Evolutionary conservation across 2,329 filamentous ascomycete genomes (phyloP).

Genomic region (Coniochaeta sp.): DNA sequence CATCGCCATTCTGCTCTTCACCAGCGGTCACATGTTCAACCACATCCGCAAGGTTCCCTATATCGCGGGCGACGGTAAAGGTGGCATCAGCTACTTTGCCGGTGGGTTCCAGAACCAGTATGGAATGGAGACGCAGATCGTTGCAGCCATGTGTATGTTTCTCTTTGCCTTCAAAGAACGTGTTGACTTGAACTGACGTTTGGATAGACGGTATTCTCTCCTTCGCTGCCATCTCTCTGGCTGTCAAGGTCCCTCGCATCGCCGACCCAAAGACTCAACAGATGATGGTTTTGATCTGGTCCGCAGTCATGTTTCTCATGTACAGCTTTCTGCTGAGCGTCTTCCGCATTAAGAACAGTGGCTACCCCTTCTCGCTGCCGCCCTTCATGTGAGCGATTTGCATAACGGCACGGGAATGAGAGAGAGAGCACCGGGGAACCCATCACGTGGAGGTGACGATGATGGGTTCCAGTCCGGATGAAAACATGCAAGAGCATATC

Average conservation of each 20-base stretch:
- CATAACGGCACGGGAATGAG: not conserved
- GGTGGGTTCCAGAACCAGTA: slow-evolving; percentile 89
- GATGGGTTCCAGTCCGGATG: not conserved
- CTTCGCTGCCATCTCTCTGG: slow-evolving; percentile 85
- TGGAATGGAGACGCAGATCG: slow-evolving; percentile 89
- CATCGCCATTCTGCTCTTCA: slow-evolving; percentile 86
- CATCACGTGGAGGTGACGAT: not conserved
- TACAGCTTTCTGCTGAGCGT: slow-evolving; percentile 94
- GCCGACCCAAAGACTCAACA: slow-evolving; percentile 70
- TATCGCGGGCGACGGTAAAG: slow-evolving; percentile 74
- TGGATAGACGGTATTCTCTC: slow-evolving; percentile 59
- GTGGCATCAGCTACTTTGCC: slow-evolving; percentile 85
- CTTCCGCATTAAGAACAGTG: slow-evolving; percentile 90
- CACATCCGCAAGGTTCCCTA: slow-evolving; percentile 96
- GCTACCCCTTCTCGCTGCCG: slow-evolving; percentile 90
- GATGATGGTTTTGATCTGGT: slow-evolving; percentile 74
- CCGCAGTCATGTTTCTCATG: slow-evolving; percentile 65
- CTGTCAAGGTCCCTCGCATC: slow-evolving; percentile 87
- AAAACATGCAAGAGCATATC: not conserved
- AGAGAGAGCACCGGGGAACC: not conserved
- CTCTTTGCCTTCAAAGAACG: not conserved
- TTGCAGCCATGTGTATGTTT: slow-evolving; percentile 78
- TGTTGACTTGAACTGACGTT: slow-evolving; percentile 16
- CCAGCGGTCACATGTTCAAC: slow-evolving; percentile 98
- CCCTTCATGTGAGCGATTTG: slow-evolving; percentile 60